Evolutionary conservation across 768 basidiomycete species (phyloP), one percentile per base, ranked within the genome.

Genomic region (Macrolepiota albuminosa): DNA sequence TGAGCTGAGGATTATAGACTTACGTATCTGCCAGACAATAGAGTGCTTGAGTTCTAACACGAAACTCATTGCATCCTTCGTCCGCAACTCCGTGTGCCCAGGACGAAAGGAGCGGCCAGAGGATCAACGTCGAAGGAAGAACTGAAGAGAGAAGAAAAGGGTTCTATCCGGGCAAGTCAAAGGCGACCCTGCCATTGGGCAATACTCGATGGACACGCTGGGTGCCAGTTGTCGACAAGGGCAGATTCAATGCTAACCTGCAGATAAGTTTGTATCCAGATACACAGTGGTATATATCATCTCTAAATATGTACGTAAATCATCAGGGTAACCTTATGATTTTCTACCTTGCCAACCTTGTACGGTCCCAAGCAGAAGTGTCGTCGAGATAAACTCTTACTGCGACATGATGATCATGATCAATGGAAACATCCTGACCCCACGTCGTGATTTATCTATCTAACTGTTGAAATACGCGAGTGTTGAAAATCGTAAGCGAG

Each of bases 401-500:
- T 33, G 79, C 82, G 29, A 73, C 79, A 51, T 72, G 72, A 66
- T 83, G 75, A 66, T 64, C n/a, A n/a, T n/a, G n/a, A n/a, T n/a
- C n/a, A n/a, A n/a, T n/a, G n/a, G n/a, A n/a, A n/a, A n/a, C n/a
- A n/a, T n/a, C n/a, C n/a, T n/a, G n/a, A 4, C 2, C 29, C 29
- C 29, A n/a, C 29, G 29, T 29, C 29, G 29, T 29, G 29, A 29
- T 29, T 29, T 29, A 29, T 29, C 29, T 29, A 29, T 65, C 65
- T 71, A 89, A 74, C 89, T 91, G 74, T 99, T 99, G 80, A 99
- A 64, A 98, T 93, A 61, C 95, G 82, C 47, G 93, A 95, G 75
- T 98, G 96, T 72, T 95, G 92, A 67, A 94, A 75, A 75, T 98
- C 96, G 72, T 99, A n/a, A 97, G 60, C 97, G 80, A 43, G 85